Base-by-base conservation (phyloP, 345 rosid genomes). In the Camelina laxa region DNA sequence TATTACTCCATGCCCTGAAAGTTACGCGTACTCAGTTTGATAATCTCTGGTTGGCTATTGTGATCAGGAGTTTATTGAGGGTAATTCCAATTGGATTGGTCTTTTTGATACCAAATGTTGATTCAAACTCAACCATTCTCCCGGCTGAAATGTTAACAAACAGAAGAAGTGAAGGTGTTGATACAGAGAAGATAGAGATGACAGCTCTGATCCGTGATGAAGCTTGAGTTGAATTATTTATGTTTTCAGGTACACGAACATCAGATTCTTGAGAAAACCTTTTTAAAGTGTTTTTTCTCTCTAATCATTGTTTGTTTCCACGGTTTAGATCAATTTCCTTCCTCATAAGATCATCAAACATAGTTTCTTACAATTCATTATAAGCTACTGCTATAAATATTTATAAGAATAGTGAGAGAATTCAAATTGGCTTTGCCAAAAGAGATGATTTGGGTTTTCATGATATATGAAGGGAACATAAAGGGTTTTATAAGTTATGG, bases 31-130 rank as follows among this genome's bases (percentile, higher is more conserved):
- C 86, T 41, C 79, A 79, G 74, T 90, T 88, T 56, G 83, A 82
- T 75, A 84, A 84, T 67, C 89, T 90, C 5, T 90, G 93, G 91
- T 11, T 88, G 70, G 93, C 86, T 38, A 80, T 88, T 78, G 73
- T 91, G 63, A 80, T 88, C 71, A 73, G 94, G 50, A 88, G 83
- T 85, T 59, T 86, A 16, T 63, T 88, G 75, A 83, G 94, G 55
- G 10, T 85, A 44, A n/a, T 79, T 76, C 94, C 96, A 0, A 60
- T 88, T 3, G 72, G 87, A 4, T 84, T 88, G 27, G 77, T 91
- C 39, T 84, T 86, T 82, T 65, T 88, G 82, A 76, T 88, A 60
- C 89, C 97, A 10, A 63, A 85, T 79, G 72, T 71, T 70, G 87
- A 86, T 80, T 83, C 88, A 6, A 83, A 77, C 72, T 64, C 53